phyloP scores from a whole-genome alignment of 805 yeast species.

The Candida tammaniensis region DNA sequence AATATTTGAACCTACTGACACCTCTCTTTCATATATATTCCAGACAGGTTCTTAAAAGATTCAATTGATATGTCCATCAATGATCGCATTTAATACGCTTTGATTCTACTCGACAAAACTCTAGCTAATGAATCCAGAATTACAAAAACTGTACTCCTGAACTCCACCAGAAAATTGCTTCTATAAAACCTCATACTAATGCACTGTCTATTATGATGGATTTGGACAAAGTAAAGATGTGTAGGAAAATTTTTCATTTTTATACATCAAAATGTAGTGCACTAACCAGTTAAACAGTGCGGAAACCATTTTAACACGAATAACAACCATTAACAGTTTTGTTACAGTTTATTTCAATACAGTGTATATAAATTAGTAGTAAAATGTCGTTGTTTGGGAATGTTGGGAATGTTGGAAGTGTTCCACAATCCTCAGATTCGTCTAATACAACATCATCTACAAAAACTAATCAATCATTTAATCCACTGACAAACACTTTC shows the following conservation, averaged over 20 bases:
- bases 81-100: slow-evolving; percentile 39
- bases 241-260: slow-evolving; percentile 6
- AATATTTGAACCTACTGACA: slow-evolving; percentile 49
- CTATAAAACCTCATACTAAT: slow-evolving; percentile 27
- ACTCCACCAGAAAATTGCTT: not conserved
- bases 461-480: not conserved
- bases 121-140: slow-evolving; percentile 7
- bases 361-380: no score
- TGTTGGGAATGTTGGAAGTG: no score
- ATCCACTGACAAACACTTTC: no score
- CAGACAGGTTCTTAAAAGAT: slow-evolving; percentile 51
- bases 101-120: no score
- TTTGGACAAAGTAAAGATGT: slow-evolving; percentile 58
- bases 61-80: slow-evolving; percentile 44
- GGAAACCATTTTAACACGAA: no score
- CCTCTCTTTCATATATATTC: slow-evolving; percentile 49
- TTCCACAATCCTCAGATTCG: no score
- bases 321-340: no score
- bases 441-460: not conserved
- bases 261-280: no score
- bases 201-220: slow-evolving; percentile 74
- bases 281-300: no score
- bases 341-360: no score
- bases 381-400: no score
- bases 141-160: not conserved